Evolutionary conservation across 371 early-diverging fungal species (phyloP).

Genomic region (Rhizomucor miehei): DNA sequence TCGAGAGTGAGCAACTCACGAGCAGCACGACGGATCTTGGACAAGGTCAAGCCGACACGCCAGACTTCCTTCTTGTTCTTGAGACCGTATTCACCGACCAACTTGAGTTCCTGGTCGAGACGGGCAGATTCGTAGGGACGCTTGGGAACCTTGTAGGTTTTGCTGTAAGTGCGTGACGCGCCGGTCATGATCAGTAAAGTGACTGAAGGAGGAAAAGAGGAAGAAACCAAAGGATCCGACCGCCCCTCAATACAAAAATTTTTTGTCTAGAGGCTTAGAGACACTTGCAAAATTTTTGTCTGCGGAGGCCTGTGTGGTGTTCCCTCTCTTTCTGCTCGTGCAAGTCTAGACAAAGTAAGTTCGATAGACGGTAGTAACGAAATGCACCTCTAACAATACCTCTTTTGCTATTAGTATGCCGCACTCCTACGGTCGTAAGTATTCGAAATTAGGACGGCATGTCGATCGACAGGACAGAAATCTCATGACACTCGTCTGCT

Average conservation of each 20-base stretch:
- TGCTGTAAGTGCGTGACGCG: constrained; percentile 54
- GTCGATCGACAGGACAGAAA: not conserved
- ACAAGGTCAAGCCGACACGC: constrained; percentile 95
- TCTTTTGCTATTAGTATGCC: constrained; percentile 65
- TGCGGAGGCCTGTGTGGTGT: not conserved
- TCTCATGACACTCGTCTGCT: constrained; percentile 7
- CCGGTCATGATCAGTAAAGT: constrained; percentile 14
- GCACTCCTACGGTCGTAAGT: constrained; percentile 89
- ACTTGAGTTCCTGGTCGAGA: constrained; percentile 98
- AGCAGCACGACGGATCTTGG: constrained; percentile 99
- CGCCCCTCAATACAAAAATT: too few relatives aligned
- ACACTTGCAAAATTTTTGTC: too few relatives aligned
- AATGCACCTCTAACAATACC: not conserved
- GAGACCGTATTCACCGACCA: constrained; percentile 98
- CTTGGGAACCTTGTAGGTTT: constrained; percentile 98
- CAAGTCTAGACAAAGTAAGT: constrained; percentile 1
- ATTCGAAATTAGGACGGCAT: constrained; percentile 2
- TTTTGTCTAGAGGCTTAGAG: too few relatives aligned
- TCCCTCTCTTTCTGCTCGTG: constrained; percentile 4
- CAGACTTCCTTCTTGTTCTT: constrained; percentile 99
- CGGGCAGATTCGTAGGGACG: constrained; percentile 99
- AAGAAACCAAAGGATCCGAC: not conserved
- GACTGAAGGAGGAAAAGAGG: constrained; percentile 7
- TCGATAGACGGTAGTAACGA: not conserved
- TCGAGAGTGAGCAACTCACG: constrained; percentile 99